Evolutionary conservation across 345 rosid genomes (phyloP).

Genomic region (Boechera retrofracta): DNA sequence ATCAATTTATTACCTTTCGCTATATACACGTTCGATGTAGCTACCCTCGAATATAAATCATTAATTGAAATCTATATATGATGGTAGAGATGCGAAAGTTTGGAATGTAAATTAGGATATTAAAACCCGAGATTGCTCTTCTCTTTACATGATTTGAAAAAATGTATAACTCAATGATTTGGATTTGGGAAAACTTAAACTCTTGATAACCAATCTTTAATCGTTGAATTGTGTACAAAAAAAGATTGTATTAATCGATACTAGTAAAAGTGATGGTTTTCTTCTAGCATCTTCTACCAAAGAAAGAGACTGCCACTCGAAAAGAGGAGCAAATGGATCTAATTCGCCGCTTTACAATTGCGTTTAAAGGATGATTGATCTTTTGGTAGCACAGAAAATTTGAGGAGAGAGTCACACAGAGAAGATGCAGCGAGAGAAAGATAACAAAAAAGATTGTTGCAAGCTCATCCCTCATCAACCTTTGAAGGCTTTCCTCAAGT

Average conservation of each 20-base stretch:
- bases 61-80: too few relatives aligned
- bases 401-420: background rate
- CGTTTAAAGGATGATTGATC: background rate
- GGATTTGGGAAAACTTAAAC: background rate
- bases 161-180: background rate
- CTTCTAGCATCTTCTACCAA: conserved; percentile 24
- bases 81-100: background rate
- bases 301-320: conserved; percentile 24
- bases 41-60: background rate
- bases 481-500: conserved; percentile 19
- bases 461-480: conserved; percentile 29
- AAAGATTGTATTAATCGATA: background rate
- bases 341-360: background rate
- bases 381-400: background rate
- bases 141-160: background rate
- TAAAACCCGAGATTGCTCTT: background rate
- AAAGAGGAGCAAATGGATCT: conserved; percentile 1
- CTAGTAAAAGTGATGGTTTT: background rate
- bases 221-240: background rate
- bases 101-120: background rate
- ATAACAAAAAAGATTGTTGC: conserved; percentile 19
- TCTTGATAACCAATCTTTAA: background rate
- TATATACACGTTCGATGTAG: background rate
- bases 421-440: conserved; percentile 32
- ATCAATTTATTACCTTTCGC: background rate